Evolutionary conservation across 257 asterid genomes (phyloP).

Genomic region (Ophiorrhiza pumila): DNA sequence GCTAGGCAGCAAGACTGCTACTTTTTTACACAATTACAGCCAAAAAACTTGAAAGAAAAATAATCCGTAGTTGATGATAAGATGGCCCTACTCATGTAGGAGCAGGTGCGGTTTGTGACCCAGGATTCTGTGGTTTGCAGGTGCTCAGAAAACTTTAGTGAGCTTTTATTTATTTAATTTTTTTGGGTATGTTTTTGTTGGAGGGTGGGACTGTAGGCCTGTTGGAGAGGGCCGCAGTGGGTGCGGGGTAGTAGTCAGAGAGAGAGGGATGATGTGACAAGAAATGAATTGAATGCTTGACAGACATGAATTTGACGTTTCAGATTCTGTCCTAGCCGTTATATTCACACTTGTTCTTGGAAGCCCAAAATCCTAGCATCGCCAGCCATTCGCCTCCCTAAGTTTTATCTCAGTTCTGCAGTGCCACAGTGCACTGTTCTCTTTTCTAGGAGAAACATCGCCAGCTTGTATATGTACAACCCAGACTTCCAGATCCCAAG

Average conservation of each 20-base stretch:
- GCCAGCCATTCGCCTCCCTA: not conserved
- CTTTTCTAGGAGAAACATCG: slow-evolving; percentile 17
- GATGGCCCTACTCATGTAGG: slow-evolving; percentile 1
- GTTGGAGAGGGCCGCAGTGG: not conserved
- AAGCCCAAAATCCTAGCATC: not conserved
- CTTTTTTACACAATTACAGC: not conserved
- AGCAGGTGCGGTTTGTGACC: not conserved
- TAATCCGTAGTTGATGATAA: not conserved
- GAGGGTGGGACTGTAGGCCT: not conserved
- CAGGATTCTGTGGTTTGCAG: not conserved
- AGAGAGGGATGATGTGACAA: slow-evolving; percentile 15
- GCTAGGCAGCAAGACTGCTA: not conserved
- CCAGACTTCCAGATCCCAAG: slow-evolving; percentile 13
- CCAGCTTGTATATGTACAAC: slow-evolving; percentile 8
- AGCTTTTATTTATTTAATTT: not conserved
- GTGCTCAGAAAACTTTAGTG: not conserved
- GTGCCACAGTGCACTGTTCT: slow-evolving; percentile 5
- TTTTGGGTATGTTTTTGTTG: not conserved
- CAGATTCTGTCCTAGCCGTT: slow-evolving; percentile 27
- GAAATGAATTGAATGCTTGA: slow-evolving; percentile 17
- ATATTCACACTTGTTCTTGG: slow-evolving; percentile 5
- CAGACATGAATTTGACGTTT: slow-evolving; percentile 27
- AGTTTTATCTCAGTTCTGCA: no score
- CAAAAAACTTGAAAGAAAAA: not conserved
- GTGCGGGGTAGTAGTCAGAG: not conserved